These are phyloP conservation scores for Serendipita sp. DNA, from an alignment of 768 basidiomycete genomes.

Conservation along the genomic window DNA sequence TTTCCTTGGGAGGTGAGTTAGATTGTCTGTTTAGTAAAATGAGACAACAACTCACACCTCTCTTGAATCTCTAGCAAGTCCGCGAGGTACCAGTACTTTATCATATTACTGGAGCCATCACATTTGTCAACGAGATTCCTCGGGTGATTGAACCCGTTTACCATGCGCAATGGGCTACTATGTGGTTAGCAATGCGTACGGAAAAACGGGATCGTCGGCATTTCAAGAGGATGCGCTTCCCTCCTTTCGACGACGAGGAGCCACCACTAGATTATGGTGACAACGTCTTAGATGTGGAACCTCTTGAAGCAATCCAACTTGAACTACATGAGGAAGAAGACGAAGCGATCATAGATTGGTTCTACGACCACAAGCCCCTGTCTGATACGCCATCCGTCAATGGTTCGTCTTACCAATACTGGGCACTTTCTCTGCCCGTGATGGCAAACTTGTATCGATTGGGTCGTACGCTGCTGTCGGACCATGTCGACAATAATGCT, in stretches of 20 bases:
- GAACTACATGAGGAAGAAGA: slow-evolving; percentile 92
- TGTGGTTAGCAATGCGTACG: slow-evolving; percentile 99
- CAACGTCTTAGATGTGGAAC: slow-evolving; percentile 95
- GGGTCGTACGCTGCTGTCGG: slow-evolving; percentile 83
- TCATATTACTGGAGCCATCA: slow-evolving; percentile 98
- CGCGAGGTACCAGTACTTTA: slow-evolving; percentile 97
- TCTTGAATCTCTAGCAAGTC: slow-evolving; percentile 44
- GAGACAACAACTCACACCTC: not conserved
- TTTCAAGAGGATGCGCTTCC: slow-evolving; percentile 99
- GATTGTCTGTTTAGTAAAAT: not conserved
- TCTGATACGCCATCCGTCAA: slow-evolving; percentile 82
- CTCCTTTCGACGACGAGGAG: slow-evolving; percentile 98
- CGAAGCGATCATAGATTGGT: slow-evolving; percentile 85
- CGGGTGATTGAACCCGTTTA: slow-evolving; percentile 94
- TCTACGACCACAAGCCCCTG: slow-evolving; percentile 93
- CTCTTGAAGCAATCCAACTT: slow-evolving; percentile 92
- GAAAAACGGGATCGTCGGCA: slow-evolving; percentile 97
- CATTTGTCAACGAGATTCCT: slow-evolving; percentile 97
- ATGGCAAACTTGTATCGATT: slow-evolving; percentile 96
- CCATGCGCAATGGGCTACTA: slow-evolving; percentile 98
- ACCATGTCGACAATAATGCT: slow-evolving; percentile 79
- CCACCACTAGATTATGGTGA: slow-evolving; percentile 98
- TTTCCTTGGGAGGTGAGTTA: slow-evolving; percentile 65
- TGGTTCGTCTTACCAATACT: slow-evolving; percentile 83
- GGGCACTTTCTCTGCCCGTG: slow-evolving; percentile 81